phyloP scores from a whole-genome alignment of 805 yeast genomes.

The Clavispora santaluciae region DNA sequence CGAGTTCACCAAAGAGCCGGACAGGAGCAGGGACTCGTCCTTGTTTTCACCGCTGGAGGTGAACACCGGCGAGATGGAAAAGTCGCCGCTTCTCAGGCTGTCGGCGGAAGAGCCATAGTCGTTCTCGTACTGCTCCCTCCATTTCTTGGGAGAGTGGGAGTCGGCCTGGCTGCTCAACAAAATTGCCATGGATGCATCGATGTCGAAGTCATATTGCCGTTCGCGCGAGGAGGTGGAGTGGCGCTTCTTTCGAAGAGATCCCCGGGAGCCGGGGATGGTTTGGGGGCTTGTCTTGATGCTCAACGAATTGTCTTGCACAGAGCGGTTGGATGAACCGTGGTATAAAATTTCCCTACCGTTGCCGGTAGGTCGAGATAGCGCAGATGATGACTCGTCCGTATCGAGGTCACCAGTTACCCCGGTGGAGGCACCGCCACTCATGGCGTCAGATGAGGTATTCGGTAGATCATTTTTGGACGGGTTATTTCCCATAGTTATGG shows the following conservation, averaged over 20 bases:
- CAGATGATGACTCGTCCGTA: constrained; percentile 38
- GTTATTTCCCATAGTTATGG: constrained; percentile 53
- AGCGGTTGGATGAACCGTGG: not conserved
- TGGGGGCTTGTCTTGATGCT: constrained; percentile 4
- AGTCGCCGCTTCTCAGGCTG: constrained; percentile 33
- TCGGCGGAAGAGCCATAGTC: constrained; percentile 38
- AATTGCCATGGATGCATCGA: constrained; percentile 44
- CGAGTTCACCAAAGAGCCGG: constrained; percentile 19
- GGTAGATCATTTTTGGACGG: constrained; percentile 53
- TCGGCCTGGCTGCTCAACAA: constrained; percentile 17
- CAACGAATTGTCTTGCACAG: not conserved
- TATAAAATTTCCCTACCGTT: constrained; percentile 14
- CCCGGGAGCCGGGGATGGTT: not conserved
- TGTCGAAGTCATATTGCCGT: constrained; percentile 31
- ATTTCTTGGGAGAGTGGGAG: not conserved
- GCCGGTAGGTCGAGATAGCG: constrained; percentile 36
- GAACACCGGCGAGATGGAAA: constrained; percentile 32
- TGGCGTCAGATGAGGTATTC: constrained; percentile 28
- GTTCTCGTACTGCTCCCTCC: not conserved
- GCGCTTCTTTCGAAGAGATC: not conserved
- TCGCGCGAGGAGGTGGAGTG: not conserved
- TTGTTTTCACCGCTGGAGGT: constrained; percentile 25
- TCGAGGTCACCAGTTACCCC: constrained; percentile 32
- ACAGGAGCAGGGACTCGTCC: constrained; percentile 37
- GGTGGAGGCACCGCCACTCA: constrained; percentile 19